Conservation (phyloP, 805 yeast species). For the Myxozyma sirexii region DNA sequence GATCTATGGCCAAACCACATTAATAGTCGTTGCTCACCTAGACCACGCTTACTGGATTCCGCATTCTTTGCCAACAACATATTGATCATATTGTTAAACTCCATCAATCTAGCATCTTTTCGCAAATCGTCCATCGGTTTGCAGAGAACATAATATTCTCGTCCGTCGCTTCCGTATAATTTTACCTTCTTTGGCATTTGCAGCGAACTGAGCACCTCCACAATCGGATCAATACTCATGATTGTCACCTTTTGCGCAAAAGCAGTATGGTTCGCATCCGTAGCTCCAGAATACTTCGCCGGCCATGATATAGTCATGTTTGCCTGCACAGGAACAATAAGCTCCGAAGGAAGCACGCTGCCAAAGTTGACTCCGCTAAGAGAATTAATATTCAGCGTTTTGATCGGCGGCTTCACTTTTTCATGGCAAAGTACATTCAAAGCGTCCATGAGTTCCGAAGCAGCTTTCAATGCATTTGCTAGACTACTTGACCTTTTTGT, state of each 20-base stretch:
- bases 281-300: slow-evolving; percentile 48
- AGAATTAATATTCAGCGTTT: slow-evolving; percentile 5
- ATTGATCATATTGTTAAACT: slow-evolving; percentile 85
- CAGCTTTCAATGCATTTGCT: slow-evolving; percentile 1
- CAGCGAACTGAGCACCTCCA: slow-evolving; percentile 73
- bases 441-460: slow-evolving; percentile 12
- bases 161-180: slow-evolving; percentile 76
- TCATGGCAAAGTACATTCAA: slow-evolving; percentile 10
- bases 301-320: slow-evolving; percentile 73
- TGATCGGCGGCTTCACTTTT: not conserved
- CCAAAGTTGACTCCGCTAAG: not conserved
- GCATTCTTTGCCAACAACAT: slow-evolving; percentile 64
- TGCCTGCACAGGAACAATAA: slow-evolving; percentile 22
- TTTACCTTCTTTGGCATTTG: slow-evolving; percentile 83
- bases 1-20: not conserved
- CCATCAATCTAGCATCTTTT: slow-evolving; percentile 93
- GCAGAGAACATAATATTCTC: slow-evolving; percentile 72
- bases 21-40: slow-evolving; percentile 41
- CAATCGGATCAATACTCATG: slow-evolving; percentile 49
- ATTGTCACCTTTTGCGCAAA: slow-evolving; percentile 41
- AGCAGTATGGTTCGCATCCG: slow-evolving; percentile 49
- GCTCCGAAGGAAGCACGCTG: slow-evolving; percentile 6
- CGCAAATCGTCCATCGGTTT: slow-evolving; percentile 89
- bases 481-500: not conserved
- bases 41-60: slow-evolving; percentile 71